Evolutionary conservation across 495 filamentous ascomycete genomes (phyloP), one percentile per base, ranked within the genome.

Genomic region (Penicillium daleae): DNA sequence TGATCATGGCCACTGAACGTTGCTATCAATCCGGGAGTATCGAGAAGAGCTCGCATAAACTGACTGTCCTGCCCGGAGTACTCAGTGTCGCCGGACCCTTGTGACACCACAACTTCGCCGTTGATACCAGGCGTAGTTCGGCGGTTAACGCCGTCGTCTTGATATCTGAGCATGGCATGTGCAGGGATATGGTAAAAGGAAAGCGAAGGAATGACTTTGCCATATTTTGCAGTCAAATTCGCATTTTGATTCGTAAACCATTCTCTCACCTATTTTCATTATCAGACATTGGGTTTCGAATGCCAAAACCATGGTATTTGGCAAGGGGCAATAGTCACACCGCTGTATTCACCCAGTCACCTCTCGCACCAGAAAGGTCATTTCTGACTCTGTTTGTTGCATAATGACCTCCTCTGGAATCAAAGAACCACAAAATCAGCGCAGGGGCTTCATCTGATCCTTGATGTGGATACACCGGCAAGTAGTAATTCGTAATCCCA

Each of bases 351-450:
- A 83, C 74, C 71, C 75, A 82, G 39, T 81, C 73, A 1, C 67
- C 68, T 26, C 74, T 64, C 9, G 59, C 46, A 12, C 77, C 64
- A 13, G 80, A 65, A 8, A 69, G 68, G 17, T 80, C 72, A 53
- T 73, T 52, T 0, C 74, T 56, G 8, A 64, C 62, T 31, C 59
- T 57, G 17, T 74, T 62, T 46, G 87, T 83, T 65, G 81, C 86
- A 27, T 74, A 65, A 49, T 77, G 78, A 0, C 90, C 90, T 39
- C 89, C 89, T 35, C 82, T 81, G 56, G 80, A 85, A 69, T 93
- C 90, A 66, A 93, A 92, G 76, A 92, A 92, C 87, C 88, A 93
- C 32, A 92, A 79, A 4, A 93, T 63, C 13, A 88, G 74, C 13
- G 72, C 72, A 8, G 83, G 84, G 2, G 59, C 75, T 1, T 46